Evolutionary conservation across 345 rosid species (phyloP).

Genomic region (Acer saccharum): DNA sequence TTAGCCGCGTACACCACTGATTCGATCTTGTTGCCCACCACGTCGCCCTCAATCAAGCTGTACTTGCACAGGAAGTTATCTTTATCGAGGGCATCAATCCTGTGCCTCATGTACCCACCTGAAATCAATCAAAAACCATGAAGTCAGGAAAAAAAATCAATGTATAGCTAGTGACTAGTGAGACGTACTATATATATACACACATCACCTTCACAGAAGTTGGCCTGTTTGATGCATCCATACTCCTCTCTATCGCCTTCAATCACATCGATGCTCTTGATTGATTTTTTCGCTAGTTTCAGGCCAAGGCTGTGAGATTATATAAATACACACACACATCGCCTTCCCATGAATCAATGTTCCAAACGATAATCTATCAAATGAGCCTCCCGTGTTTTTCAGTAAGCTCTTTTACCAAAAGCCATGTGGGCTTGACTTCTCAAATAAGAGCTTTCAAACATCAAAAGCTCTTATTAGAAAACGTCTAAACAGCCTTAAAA

Average conservation of each 20-base stretch:
- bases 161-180: too few species aligned
- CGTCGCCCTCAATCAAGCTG: constrained; percentile 36
- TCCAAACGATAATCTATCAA: too few species aligned
- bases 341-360: too few species aligned
- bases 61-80: constrained; percentile 29
- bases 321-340: too few species aligned
- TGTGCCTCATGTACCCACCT: constrained; percentile 34
- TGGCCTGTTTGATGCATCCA: constrained; percentile 37
- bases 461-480: too few species aligned
- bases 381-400: too few species aligned
- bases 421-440: too few species aligned
- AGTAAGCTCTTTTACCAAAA: too few species aligned
- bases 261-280: constrained; percentile 28
- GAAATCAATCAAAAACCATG: neutral
- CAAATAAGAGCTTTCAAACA: too few species aligned
- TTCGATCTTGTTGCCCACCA: constrained; percentile 20
- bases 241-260: constrained; percentile 45
- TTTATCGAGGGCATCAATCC: constrained; percentile 30
- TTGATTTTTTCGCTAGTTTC: constrained; percentile 33
- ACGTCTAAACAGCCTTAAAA: too few species aligned
- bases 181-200: neutral
- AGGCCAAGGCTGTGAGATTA: constrained; percentile 36
- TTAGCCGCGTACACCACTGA: constrained; percentile 26
- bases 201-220: constrained; percentile 19
- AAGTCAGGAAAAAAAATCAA: too few species aligned